A percentile compares a stretch with the other conserved stretches of the same genome.
These are phyloP conservation scores for Aspergillus campestris DNA, from an alignment of 495 filamentous ascomycete species.

Conservation along the genomic window DNA sequence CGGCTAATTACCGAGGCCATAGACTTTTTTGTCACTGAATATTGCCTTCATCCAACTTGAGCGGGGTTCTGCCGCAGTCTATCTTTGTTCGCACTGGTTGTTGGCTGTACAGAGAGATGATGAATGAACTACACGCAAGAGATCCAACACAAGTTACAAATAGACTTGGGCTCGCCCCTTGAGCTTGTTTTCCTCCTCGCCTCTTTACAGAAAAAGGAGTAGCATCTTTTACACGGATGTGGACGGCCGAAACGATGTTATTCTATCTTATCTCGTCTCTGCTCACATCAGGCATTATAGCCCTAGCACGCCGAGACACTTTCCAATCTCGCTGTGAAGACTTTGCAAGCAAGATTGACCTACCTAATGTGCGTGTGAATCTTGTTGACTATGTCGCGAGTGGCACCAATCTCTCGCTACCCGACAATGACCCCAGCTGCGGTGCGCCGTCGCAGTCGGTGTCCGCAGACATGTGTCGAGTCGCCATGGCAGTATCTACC, in stretches of 20 bases:
- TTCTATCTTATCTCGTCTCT: constrained; percentile 10
- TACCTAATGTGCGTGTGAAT: constrained; percentile 30
- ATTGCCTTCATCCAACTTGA: too few relatives aligned
- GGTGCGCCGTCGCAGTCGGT: constrained; percentile 31
- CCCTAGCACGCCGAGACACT: constrained; percentile 19
- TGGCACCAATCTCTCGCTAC: constrained; percentile 40
- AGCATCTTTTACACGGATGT: not conserved
- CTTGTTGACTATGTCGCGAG: constrained; percentile 35
- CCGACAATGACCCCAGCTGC: constrained; percentile 40
- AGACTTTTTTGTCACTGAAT: too few relatives aligned
- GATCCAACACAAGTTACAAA: too few relatives aligned
- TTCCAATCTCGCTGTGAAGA: constrained; percentile 24
- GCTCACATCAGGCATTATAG: constrained; percentile 17
- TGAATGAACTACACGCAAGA: too few relatives aligned
- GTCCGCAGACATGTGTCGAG: constrained; percentile 44
- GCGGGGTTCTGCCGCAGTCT: too few relatives aligned
- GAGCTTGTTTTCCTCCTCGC: too few relatives aligned
- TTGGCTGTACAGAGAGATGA: too few relatives aligned
- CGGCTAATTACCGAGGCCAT: too few relatives aligned
- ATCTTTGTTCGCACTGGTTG: too few relatives aligned
- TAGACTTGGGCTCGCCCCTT: too few relatives aligned
- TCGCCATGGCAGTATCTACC: constrained; percentile 48
- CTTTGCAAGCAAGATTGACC: constrained; percentile 25
- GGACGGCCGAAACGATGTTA: too few relatives aligned
- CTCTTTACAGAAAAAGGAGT: too few relatives aligned